These are phyloP conservation scores for Hirschfeldia incana DNA, from an alignment of 345 rosid species.

Conservation along the genomic window DNA sequence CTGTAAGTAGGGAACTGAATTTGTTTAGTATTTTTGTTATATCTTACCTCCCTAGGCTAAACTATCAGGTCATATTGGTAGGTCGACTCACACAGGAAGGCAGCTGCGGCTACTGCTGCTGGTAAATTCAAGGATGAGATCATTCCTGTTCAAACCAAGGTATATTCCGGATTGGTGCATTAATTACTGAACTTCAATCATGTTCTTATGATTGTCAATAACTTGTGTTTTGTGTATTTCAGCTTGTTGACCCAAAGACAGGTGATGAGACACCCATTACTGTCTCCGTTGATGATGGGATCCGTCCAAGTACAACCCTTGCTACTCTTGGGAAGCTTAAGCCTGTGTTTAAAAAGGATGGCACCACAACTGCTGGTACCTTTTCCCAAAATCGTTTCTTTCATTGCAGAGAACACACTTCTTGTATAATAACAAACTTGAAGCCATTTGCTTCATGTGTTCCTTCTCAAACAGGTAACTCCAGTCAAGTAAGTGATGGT, in stretches of 20 bases:
- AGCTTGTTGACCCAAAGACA: constrained; percentile 95
- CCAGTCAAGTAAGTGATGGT: constrained; percentile 98
- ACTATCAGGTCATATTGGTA: constrained; percentile 32
- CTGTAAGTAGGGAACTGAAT: constrained; percentile 54
- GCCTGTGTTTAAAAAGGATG: constrained; percentile 93
- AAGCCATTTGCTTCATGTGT: constrained; percentile 1
- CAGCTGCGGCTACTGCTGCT: constrained; percentile 94
- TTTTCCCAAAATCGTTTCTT: background rate
- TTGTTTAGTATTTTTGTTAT: constrained; percentile 14
- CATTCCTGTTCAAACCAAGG: constrained; percentile 92
- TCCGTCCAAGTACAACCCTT: constrained; percentile 70
- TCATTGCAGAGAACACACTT: background rate
- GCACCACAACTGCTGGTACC: constrained; percentile 94
- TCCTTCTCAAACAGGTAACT: constrained; percentile 60
- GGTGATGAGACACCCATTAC: constrained; percentile 79
- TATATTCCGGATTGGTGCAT: constrained; percentile 26
- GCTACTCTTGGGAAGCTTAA: constrained; percentile 74
- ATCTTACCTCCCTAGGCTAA: background rate
- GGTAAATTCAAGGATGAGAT: constrained; percentile 98
- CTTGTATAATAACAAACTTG: background rate
- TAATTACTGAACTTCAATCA: background rate
- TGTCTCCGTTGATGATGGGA: constrained; percentile 92
- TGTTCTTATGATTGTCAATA: constrained; percentile 8
- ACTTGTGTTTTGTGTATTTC: constrained; percentile 30
- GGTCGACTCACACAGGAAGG: constrained; percentile 98